Evolutionary conservation across 2,329 filamentous ascomycete species (phyloP).

Genomic region (Aspergillus spinulosporus): DNA sequence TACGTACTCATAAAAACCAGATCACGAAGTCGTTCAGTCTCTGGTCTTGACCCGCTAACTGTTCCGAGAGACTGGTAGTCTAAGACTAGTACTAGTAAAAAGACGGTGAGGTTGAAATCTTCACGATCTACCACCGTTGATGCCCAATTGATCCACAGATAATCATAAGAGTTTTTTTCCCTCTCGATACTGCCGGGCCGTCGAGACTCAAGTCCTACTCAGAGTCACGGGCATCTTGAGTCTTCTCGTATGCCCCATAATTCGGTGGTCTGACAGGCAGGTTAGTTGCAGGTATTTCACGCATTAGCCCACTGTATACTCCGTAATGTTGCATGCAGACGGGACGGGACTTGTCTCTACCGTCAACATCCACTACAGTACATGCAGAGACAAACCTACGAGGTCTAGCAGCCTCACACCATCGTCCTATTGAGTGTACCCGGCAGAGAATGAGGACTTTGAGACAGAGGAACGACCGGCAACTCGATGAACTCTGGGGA

Average conservation of each 20-base stretch:
- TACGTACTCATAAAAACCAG: background rate
- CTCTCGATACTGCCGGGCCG: background rate
- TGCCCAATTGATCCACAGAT: constrained; percentile 1
- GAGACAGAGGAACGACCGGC: background rate
- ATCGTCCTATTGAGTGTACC: too few relatives aligned
- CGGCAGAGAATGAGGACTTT: too few relatives aligned
- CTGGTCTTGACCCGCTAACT: background rate
- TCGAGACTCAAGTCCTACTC: background rate
- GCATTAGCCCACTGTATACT: background rate
- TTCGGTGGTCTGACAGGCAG: too few relatives aligned
- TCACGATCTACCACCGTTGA: background rate
- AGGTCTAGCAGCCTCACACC: background rate
- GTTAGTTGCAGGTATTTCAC: background rate
- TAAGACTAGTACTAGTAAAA: background rate
- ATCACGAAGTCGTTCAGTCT: background rate
- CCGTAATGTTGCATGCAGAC: background rate
- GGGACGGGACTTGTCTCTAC: background rate
- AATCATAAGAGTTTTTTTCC: background rate
- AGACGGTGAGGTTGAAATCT: background rate
- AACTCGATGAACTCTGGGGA: background rate
- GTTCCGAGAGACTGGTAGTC: background rate
- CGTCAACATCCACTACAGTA: background rate
- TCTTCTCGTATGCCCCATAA: background rate
- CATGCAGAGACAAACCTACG: background rate
- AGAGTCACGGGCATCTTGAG: background rate